A percentile compares a stretch with the other conserved stretches of the same genome.
Conservation (phyloP, 208 protist genomes). For the Wallacemonas collosoma region DNA sequence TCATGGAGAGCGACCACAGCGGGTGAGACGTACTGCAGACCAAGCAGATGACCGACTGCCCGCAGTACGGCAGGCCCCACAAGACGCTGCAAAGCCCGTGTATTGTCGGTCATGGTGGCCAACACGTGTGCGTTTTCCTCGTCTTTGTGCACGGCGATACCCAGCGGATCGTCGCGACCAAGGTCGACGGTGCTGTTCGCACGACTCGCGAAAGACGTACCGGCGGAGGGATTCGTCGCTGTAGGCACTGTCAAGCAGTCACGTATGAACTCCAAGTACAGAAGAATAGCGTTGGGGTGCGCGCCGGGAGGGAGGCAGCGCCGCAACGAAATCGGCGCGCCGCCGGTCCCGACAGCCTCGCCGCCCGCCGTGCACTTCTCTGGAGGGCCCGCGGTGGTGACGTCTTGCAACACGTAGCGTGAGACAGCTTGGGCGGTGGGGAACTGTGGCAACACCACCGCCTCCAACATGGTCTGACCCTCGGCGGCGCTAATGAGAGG, state of each 20-base stretch:
- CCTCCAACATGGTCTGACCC: constrained; percentile 29
- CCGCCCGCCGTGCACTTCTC: too few species aligned
- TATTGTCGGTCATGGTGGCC: constrained; percentile 21
- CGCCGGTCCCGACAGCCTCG: constrained; percentile 8
- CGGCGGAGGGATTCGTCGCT: too few species aligned
- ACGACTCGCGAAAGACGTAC: background rate
- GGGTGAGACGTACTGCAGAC: constrained; percentile 54
- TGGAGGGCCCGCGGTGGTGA: too few species aligned
- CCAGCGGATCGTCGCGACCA: background rate
- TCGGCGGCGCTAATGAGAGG: constrained; percentile 41
- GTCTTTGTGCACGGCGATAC: background rate
- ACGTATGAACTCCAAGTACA: constrained; percentile 15
- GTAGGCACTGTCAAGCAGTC: constrained; percentile 7
- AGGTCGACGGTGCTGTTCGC: constrained; percentile 3
- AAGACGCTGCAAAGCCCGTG: constrained; percentile 6
- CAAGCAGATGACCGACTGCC: constrained; percentile 35
- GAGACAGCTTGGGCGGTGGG: constrained; percentile 31
- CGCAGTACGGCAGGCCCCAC: constrained; percentile 23
- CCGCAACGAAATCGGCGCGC: constrained; percentile 24
- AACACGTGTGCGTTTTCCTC: constrained; percentile 20
- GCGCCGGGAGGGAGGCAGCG: constrained; percentile 46
- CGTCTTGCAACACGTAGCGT: constrained; percentile 34
- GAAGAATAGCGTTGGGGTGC: constrained; percentile 56
- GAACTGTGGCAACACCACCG: constrained; percentile 49
- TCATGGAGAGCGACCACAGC: constrained; percentile 26